phyloP scores from a whole-genome alignment of 2,329 filamentous ascomycete species.

The Aureobasidium sp. region DNA sequence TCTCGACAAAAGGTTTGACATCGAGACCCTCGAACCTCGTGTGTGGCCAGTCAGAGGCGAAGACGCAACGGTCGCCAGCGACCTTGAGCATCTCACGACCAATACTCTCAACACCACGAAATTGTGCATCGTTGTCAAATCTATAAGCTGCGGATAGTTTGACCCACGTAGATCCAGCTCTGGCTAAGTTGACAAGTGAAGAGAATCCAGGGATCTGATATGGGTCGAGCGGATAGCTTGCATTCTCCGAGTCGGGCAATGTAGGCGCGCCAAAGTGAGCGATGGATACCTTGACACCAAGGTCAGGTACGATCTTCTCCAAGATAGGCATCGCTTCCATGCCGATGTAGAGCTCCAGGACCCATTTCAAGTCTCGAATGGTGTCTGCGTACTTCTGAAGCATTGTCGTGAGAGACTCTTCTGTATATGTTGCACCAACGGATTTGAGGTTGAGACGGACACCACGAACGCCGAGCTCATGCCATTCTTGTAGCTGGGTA shows the following conservation, averaged over 20 bases:
- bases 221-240: slow-evolving; percentile 14
- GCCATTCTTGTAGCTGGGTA: slow-evolving; percentile 19
- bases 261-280: slow-evolving; percentile 46
- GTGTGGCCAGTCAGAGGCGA: slow-evolving; percentile 57
- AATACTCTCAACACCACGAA: slow-evolving; percentile 38
- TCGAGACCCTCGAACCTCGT: slow-evolving; percentile 51
- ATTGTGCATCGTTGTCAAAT: slow-evolving; percentile 36
- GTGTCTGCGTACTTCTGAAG: slow-evolving; percentile 42
- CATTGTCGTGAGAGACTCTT: slow-evolving; percentile 32
- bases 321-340: slow-evolving; percentile 44
- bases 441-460: slow-evolving; percentile 25
- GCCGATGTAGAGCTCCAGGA: slow-evolving; percentile 49
- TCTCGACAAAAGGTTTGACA: slow-evolving; percentile 45
- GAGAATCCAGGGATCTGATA: slow-evolving; percentile 43
- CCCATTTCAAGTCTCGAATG: slow-evolving; percentile 45
- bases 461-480: slow-evolving; percentile 22
- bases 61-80: slow-evolving; percentile 42
- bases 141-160: slow-evolving; percentile 54
- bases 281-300: slow-evolving; percentile 46
- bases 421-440: slow-evolving; percentile 28
- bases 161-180: slow-evolving; percentile 42
- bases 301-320: slow-evolving; percentile 38
- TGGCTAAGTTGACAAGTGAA: slow-evolving; percentile 39
- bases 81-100: slow-evolving; percentile 40
- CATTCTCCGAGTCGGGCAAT: slow-evolving; percentile 25